phyloP scores from a whole-genome alignment of 1,284 basidiomycete genomes.

The Moesziomyces sp. region DNA sequence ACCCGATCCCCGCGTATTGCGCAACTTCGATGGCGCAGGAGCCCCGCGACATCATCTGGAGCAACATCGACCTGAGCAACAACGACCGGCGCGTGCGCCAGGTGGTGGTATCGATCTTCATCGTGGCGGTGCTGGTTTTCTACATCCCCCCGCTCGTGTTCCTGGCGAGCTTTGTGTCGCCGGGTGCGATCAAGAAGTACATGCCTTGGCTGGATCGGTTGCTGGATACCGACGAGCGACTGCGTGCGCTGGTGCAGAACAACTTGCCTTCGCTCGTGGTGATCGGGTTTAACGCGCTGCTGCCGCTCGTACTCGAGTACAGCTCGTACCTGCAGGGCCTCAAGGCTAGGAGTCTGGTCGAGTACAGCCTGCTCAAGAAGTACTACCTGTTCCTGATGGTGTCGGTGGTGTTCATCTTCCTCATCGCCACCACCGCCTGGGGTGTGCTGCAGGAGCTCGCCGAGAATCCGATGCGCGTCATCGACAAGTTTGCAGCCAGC shows the following conservation, averaged over 20 bases:
- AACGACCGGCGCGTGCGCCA: slow-evolving; percentile 59
- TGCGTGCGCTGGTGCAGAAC: slow-evolving; percentile 90
- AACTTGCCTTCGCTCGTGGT: slow-evolving; percentile 89
- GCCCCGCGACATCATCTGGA: slow-evolving; percentile 95
- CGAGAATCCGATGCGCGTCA: slow-evolving; percentile 60
- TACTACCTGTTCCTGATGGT: slow-evolving; percentile 84
- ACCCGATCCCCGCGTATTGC: slow-evolving; percentile 59
- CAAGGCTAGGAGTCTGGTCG: slow-evolving; percentile 87
- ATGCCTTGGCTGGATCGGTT: slow-evolving; percentile 82
- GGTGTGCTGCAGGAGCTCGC: slow-evolving; percentile 72
- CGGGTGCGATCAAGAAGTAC: slow-evolving; percentile 88
- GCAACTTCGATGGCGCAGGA: slow-evolving; percentile 77
- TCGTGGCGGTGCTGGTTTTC: slow-evolving; percentile 74
- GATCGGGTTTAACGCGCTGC: slow-evolving; percentile 85
- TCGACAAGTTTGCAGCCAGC: slow-evolving; percentile 63
- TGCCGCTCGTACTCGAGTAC: slow-evolving; percentile 91
- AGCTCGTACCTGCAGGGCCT: slow-evolving; percentile 86
- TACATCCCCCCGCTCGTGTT: slow-evolving; percentile 69
- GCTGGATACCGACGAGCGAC: slow-evolving; percentile 81
- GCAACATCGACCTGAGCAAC: slow-evolving; percentile 78
- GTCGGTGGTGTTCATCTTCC: slow-evolving; percentile 95
- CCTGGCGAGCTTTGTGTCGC: slow-evolving; percentile 85
- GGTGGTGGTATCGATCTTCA: slow-evolving; percentile 70
- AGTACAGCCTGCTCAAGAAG: slow-evolving; percentile 91
- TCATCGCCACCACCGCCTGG: slow-evolving; percentile 88